Conservation (phyloP, 169 alveolate species). For the Besnoitia besnoiti region DNA sequence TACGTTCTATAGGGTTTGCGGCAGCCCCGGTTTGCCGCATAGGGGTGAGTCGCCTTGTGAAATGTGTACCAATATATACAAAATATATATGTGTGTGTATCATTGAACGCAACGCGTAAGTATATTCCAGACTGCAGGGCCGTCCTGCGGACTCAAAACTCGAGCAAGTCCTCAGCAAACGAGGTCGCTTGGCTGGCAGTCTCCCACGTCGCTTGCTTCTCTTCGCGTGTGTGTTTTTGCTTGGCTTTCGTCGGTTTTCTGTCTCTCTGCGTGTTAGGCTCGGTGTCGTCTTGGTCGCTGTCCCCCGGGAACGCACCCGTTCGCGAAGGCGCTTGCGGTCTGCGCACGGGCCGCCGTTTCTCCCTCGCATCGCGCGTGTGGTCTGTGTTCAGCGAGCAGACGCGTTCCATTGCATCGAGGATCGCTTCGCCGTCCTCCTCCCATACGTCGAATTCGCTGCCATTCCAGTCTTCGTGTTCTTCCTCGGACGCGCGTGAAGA, state of each 20-base stretch:
- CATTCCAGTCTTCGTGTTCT: not conserved
- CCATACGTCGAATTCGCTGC: not conserved
- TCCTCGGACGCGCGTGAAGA: not conserved
- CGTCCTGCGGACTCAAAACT: not conserved
- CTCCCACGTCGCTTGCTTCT: not conserved
- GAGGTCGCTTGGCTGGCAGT: not conserved
- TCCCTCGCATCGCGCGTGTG: too few relatives aligned
- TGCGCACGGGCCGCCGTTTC: too few relatives aligned
- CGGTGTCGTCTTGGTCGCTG: not conserved
- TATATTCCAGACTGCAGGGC: too few relatives aligned
- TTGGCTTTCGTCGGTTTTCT: not conserved
- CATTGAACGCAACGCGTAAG: too few relatives aligned
- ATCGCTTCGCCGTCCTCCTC: not conserved
- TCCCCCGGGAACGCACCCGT: too few relatives aligned
- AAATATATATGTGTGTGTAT: too few relatives aligned
- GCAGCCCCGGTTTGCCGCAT: too few relatives aligned
- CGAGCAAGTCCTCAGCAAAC: not conserved
- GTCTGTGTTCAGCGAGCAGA: not conserved
- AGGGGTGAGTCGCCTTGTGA: too few relatives aligned
- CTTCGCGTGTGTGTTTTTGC: not conserved
- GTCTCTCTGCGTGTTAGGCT: not conserved
- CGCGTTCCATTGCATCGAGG: not conserved
- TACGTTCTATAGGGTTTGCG: too few relatives aligned
- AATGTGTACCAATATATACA: too few relatives aligned
- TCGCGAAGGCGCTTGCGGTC: too few relatives aligned